Base-by-base conservation (phyloP, 208 protist genomes). In the Novymonas esmeraldas region DNA sequence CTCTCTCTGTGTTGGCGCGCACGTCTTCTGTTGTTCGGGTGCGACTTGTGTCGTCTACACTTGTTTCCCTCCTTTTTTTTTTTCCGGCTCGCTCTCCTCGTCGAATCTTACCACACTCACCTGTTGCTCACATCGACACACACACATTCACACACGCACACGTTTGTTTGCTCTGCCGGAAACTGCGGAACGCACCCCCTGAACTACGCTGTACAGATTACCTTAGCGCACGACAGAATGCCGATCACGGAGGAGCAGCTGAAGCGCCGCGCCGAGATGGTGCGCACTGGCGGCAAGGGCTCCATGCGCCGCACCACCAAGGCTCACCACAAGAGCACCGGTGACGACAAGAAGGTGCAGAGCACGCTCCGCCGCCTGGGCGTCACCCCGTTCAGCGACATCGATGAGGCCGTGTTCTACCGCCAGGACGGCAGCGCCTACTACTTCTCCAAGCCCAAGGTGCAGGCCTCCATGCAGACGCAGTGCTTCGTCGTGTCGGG, bases 331-430 rank as follows among this genome's bases (percentile, higher is more conserved):
- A 90, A 87, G 76, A 89, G 68, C 76, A 69, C 57, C 49, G 85
- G 84, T 38, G 93, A 98, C 51, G 95, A 98, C 80, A 98, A 98
- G 84, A 97, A 98, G 76, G 89, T 99, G 42, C 90, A 98, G 78
- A 75, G 65, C 63, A 94, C 90, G 36, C 80, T 99, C 29, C 97
- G 98, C 81, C 85, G 92, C 59, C 85, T 99, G 26, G 94, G 95
- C 48, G 91, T 98, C 38, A 94, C 93, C 66, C 90, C 87, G 62
- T 98, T 99, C 87, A 96, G 84, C 57, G 97, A 95, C 44, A 98
- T 99, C 62, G 97, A 98, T 56, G 97, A 98, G 83, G 98, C 98
- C 41, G 94, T 99, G 59, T 88, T 99, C 59, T 98, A 99, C 92
- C 98, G 96, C 84, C 84, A 97, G 61, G 97, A 99, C 73, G 98